These are phyloP conservation scores for Microdochium bolleyi DNA, from an alignment of 2,329 filamentous ascomycete genomes.

Conservation along the genomic window DNA sequence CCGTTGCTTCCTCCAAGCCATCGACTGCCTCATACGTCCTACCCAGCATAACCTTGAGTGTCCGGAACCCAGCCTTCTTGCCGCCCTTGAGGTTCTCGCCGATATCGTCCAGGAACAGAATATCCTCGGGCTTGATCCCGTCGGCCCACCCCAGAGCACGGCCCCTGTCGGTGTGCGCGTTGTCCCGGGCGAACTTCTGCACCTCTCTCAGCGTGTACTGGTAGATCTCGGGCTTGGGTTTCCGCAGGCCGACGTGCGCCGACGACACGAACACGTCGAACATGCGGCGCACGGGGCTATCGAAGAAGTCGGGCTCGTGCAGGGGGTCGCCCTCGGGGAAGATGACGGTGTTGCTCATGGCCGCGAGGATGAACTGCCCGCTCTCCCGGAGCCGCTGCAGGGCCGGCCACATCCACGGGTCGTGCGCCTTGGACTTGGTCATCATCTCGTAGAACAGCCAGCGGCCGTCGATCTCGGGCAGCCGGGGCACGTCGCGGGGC, in stretches of 20 bases:
- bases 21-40: constrained; percentile 73
- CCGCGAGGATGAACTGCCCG: constrained; percentile 64
- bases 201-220: constrained; percentile 60
- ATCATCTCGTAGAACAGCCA: constrained; percentile 91
- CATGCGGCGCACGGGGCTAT: constrained; percentile 50
- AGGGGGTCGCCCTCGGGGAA: constrained; percentile 71
- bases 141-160: constrained; percentile 33
- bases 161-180: constrained; percentile 31
- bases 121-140: constrained; percentile 53
- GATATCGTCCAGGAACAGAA: constrained; percentile 90
- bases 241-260: constrained; percentile 79
- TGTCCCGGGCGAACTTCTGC: constrained; percentile 51
- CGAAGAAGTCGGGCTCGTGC: constrained; percentile 41
- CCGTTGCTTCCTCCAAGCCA: constrained; percentile 69
- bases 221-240: constrained; percentile 81
- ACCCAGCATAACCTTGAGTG: constrained; percentile 78
- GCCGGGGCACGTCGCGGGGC: constrained; percentile 40
- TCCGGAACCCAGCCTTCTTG: constrained; percentile 65
- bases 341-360: constrained; percentile 82
- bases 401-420: constrained; percentile 86
- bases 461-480: constrained; percentile 70
- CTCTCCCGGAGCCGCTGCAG: constrained; percentile 59
- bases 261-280: constrained; percentile 88
- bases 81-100: constrained; percentile 85
- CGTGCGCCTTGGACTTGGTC: constrained; percentile 57